phyloP scores from a whole-genome alignment of 805 yeast species.

The Tetrapisispora nanseiensis region DNA sequence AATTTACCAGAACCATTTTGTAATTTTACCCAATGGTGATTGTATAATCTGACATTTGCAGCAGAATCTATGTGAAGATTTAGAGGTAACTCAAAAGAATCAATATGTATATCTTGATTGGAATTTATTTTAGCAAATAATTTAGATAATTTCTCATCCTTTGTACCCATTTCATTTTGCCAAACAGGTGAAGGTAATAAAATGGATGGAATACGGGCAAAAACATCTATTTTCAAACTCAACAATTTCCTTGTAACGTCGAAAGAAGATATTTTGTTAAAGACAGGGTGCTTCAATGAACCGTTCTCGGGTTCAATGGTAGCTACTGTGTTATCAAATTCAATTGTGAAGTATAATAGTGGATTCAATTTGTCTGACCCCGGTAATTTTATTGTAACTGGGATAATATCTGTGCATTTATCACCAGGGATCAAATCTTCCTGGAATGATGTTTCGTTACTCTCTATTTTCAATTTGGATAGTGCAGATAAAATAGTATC shows the following conservation, averaged over 20 bases:
- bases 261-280: conserved; percentile 82
- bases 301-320: conserved; percentile 79
- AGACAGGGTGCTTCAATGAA: conserved; percentile 60
- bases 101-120: conserved; percentile 60
- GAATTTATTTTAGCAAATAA: conserved; percentile 28
- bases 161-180: conserved; percentile 18
- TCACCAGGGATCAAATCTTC: conserved; percentile 24
- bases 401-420: conserved; percentile 29
- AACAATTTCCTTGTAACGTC: conserved; percentile 62
- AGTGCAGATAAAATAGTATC: conserved; percentile 15
- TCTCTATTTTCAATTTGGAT: conserved; percentile 10
- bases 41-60: conserved; percentile 45
- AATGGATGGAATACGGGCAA: conserved; percentile 62
- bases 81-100: conserved; percentile 54
- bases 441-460: conserved; percentile 26
- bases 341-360: conserved; percentile 77
- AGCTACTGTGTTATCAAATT: conserved; percentile 87
- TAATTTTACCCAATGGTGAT: conserved; percentile 46
- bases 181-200: conserved; percentile 36
- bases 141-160: conserved; percentile 15
- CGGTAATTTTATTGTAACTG: conserved; percentile 45
- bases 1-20: conserved; percentile 39
- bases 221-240: conserved; percentile 62
- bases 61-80: conserved; percentile 39
- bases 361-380: conserved; percentile 47